These are phyloP conservation scores for Microcera coccophila DNA, from an alignment of 2,329 filamentous ascomycete genomes.

Conservation along the genomic window DNA sequence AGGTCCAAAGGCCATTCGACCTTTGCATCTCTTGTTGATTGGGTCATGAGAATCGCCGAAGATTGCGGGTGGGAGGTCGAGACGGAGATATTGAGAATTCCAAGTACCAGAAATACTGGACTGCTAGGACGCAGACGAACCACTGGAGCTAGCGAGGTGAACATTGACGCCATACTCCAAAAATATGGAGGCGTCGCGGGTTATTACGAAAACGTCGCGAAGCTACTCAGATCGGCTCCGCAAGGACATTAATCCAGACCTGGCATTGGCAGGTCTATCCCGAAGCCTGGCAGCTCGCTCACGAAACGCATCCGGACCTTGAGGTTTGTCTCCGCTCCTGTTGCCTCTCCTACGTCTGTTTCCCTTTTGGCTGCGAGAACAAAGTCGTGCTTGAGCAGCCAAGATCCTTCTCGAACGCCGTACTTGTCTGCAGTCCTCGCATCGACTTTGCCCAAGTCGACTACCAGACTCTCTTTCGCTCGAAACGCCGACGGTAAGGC, in stretches of 20 bases:
- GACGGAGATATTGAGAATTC: conserved; percentile 83
- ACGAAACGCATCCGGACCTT: not conserved
- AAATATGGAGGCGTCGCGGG: conserved; percentile 55
- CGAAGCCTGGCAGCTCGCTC: not conserved
- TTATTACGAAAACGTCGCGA: conserved; percentile 57
- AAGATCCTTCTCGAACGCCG: conserved; percentile 58
- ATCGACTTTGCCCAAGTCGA: conserved; percentile 55
- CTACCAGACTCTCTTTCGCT: conserved; percentile 74
- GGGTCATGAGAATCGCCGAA: conserved; percentile 65
- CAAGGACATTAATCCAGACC: conserved; percentile 18
- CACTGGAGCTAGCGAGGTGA: conserved; percentile 27
- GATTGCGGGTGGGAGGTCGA: conserved; percentile 75
- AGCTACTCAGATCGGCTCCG: conserved; percentile 50
- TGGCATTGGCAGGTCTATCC: not conserved
- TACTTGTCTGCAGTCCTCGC: conserved; percentile 57
- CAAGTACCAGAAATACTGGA: conserved; percentile 82
- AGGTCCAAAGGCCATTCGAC: conserved; percentile 58
- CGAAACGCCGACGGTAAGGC: conserved; percentile 81
- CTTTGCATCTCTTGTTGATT: conserved; percentile 79
- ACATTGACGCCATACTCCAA: conserved; percentile 43
- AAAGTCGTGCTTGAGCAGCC: conserved; percentile 69
- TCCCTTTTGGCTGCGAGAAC: conserved; percentile 47
- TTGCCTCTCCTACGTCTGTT: not conserved
- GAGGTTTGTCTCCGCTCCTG: not conserved
- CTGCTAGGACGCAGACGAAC: conserved; percentile 62